Conservation (phyloP, 495 filamentous ascomycete genomes). For the Hypoxylon cercidicola region DNA sequence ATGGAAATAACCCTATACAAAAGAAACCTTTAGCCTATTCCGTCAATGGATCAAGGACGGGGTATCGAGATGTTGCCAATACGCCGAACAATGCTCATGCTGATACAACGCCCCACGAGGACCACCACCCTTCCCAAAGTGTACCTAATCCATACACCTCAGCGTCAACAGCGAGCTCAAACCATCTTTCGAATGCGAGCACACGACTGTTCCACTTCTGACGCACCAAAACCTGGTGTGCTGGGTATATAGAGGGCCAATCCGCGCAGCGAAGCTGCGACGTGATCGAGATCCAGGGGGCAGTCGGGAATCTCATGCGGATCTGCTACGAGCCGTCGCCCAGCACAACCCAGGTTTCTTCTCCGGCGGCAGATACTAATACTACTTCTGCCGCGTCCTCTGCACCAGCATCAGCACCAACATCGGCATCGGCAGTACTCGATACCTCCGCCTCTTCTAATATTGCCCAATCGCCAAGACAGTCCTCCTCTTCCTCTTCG, state of each 20-base stretch:
- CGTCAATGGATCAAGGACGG: background rate
- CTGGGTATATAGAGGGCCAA: constrained; percentile 47
- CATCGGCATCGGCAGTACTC: constrained; percentile 11
- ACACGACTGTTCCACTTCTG: constrained; percentile 26
- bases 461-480: constrained; percentile 28
- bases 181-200: constrained; percentile 29
- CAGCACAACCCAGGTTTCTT: constrained; percentile 52
- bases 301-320: constrained; percentile 50
- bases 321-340: constrained; percentile 62
- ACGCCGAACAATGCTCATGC: constrained; percentile 34
- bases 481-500: constrained; percentile 9
- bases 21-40: constrained; percentile 8
- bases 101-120: constrained; percentile 16
- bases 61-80: constrained; percentile 29
- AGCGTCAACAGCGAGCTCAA: constrained; percentile 37
- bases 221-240: constrained; percentile 24
- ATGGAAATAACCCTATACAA: background rate
- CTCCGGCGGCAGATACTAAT: constrained; percentile 27
- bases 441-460: constrained; percentile 8
- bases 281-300: constrained; percentile 46
- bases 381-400: constrained; percentile 32
- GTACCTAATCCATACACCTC: constrained; percentile 28
- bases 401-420: constrained; percentile 12
- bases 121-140: constrained; percentile 12
- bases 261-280: constrained; percentile 45